Evolutionary conservation across 805 yeast species (phyloP), one percentile per base, ranked within the genome.

Genomic region (Lachancea nothofagi): DNA sequence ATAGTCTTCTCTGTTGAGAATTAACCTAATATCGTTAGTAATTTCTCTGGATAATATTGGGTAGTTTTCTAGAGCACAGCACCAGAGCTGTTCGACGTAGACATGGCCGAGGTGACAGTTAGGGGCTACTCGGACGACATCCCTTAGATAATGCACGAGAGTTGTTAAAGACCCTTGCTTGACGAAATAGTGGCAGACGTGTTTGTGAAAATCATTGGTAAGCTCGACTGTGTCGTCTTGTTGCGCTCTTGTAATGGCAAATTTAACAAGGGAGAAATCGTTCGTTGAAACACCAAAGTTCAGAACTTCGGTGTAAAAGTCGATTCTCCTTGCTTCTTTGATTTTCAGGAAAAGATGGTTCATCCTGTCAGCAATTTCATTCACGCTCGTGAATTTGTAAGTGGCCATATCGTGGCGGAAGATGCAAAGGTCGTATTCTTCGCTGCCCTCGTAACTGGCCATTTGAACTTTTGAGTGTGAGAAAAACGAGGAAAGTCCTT

Each of bases 171-270:
- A 41, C 7, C 61, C 58, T 9, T 43, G 40, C 21, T 43, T 49
- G 6, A 47, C 49, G 42, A 53, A 59, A 43, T 54, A 51, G 19
- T 43, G 41, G 5, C 50, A 43, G 17, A 57, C 43, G 4, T 42
- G 33, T 5, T 34, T 22, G 35, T 54, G 55, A 23, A 46, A 47
- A 8, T 38, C 33, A 2, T 43, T 40, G 20, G 42, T 46, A 24
- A 53, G 27, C n/a, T 26, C 26, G 18, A 51, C 43, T 2, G 40
- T 36, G 2, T 33, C 5, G 26, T 54, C 59, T 3, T 43, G 25
- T 17, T 38, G 31, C 10, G 57, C 44, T 8, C 28, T 38, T 6
- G 22, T 26, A 9, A 48, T 27, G 3, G 50, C 32, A 19, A 33
- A 33, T 22, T 48, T 43, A 22, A 54, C 33, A 15, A 28, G 32